A percentile compares a stretch with the other conserved stretches of the same genome.
These are phyloP conservation scores for Fibroporia radiculosa DNA, from an alignment of 768 basidiomycete genomes.

Conservation along the genomic window DNA sequence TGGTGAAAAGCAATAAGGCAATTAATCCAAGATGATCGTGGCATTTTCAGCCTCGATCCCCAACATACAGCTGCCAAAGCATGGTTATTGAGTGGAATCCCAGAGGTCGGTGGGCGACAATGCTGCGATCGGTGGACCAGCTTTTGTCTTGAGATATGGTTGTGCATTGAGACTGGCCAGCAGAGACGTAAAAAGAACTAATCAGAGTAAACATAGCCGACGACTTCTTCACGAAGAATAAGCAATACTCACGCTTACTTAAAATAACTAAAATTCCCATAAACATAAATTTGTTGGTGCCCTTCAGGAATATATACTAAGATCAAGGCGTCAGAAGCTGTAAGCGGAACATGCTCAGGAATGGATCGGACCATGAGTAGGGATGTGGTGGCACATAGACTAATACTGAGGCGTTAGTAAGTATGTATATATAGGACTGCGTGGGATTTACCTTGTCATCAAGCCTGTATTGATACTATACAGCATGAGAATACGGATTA, in stretches of 20 bases:
- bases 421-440: neutral
- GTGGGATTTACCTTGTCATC: slow-evolving; percentile 16
- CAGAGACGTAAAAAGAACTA: slow-evolving; percentile 13
- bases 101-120: too few species aligned
- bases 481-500: slow-evolving; percentile 15
- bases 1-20: too few species aligned
- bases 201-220: too few species aligned
- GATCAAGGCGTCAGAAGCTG: too few species aligned
- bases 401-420: neutral
- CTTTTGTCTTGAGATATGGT: too few species aligned
- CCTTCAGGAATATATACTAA: neutral
- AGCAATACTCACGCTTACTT: slow-evolving; percentile 14
- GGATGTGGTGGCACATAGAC: slow-evolving; percentile 15
- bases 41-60: too few species aligned
- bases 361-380: slow-evolving; percentile 18
- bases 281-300: slow-evolving; percentile 20
- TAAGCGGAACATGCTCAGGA: too few species aligned
- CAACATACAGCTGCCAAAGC: too few species aligned
- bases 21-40: too few species aligned
- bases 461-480: slow-evolving; percentile 20
- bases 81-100: too few species aligned
- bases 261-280: slow-evolving; percentile 17
- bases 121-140: too few species aligned
- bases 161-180: slow-evolving; percentile 14
- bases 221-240: too few species aligned